Percentiles rank a stretch among this genome's conserved stretches.
Evolutionary conservation across 768 basidiomycete species (phyloP).

Genomic region (Piloderma croceum): DNA sequence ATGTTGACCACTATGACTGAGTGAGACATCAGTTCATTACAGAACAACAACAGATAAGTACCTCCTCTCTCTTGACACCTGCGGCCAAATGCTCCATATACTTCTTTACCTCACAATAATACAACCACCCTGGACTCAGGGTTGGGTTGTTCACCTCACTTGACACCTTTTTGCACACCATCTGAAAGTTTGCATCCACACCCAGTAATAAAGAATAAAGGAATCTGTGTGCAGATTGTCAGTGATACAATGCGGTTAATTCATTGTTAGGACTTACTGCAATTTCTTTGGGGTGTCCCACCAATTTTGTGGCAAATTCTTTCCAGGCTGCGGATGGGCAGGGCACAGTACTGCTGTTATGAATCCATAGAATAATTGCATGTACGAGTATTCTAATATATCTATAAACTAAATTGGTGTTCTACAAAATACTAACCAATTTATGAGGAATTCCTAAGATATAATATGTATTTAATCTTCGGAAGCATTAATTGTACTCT

Average conservation of each 20-base stretch:
- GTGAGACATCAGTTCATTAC: no score
- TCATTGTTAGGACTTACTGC: not conserved
- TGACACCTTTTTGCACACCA: constrained; percentile 9
- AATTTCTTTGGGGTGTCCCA: not conserved
- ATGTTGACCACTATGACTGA: no score
- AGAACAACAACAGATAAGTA: not conserved
- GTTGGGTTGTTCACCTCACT: constrained; percentile 10
- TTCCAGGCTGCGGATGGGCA: constrained; percentile 7
- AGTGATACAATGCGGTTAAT: not conserved
- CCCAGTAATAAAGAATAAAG: constrained; percentile 9
- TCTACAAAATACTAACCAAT: no score
- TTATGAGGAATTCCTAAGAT: no score
- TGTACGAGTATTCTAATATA: no score
- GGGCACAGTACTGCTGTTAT: constrained; percentile 8
- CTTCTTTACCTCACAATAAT: constrained; percentile 8
- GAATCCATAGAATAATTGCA: no score
- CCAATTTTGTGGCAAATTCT: constrained; percentile 6
- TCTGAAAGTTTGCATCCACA: constrained; percentile 15
- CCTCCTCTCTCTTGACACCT: not conserved
- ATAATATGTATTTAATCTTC: no score
- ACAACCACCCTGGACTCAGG: constrained; percentile 9
- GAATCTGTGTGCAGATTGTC: constrained; percentile 3
- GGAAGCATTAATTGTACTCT: no score
- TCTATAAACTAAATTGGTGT: no score
- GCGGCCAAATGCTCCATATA: constrained; percentile 4